phyloP scores from a whole-genome alignment of 1,284 basidiomycete genomes.

The Boletellus deceptivus region DNA sequence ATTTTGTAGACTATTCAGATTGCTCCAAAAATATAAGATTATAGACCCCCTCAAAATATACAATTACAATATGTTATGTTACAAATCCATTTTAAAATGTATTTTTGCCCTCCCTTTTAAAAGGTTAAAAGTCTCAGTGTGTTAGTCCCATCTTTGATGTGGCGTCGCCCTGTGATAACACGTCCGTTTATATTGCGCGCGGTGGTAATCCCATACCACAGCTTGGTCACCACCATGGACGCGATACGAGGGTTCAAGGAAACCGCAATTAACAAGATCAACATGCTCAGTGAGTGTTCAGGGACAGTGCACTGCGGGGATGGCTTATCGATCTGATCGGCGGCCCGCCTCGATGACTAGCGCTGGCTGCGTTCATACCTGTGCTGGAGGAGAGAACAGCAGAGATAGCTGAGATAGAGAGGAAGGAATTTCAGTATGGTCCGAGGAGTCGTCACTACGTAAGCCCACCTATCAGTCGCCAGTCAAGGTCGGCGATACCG shows the following conservation, averaged over 20 bases:
- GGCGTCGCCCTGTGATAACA: background rate
- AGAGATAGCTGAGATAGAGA: constrained; percentile 41
- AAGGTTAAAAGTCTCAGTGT: too few species aligned
- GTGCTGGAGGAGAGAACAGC: constrained; percentile 40
- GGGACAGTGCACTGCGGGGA: background rate
- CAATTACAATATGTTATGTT: too few species aligned
- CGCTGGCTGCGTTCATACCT: constrained; percentile 45
- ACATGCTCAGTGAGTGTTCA: constrained; percentile 39
- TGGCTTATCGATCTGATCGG: constrained; percentile 5
- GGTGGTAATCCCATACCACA: background rate
- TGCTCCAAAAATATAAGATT: too few species aligned
- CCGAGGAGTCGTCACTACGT: constrained; percentile 53
- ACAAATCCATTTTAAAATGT: too few species aligned
- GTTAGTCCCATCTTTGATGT: background rate
- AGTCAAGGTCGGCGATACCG: background rate
- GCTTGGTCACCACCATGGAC: constrained; percentile 23
- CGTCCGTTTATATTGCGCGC: background rate
- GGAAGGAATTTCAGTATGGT: constrained; percentile 53
- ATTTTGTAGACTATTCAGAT: too few species aligned
- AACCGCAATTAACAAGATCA: constrained; percentile 35
- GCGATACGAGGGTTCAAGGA: constrained; percentile 34
- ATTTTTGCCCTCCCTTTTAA: too few species aligned
- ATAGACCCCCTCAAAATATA: too few species aligned
- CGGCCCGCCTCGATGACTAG: constrained; percentile 25
- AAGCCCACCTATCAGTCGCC: constrained; percentile 6